Evolutionary conservation across 208 protist genomes (phyloP), one percentile per base, ranked within the genome.

Genomic region (Polymyxa betae): DNA sequence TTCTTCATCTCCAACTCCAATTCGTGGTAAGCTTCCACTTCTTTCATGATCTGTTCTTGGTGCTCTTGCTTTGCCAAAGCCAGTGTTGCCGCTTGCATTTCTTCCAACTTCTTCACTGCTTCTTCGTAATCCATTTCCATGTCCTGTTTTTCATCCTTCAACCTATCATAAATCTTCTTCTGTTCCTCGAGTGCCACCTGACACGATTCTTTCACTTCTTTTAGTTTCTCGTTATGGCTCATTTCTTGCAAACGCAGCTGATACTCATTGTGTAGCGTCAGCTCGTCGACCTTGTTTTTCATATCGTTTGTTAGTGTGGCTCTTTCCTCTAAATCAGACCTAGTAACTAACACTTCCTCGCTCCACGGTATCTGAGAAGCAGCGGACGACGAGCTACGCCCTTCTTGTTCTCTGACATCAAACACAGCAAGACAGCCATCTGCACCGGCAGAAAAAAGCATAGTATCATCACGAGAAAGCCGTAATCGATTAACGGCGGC

Each of bases 281-380:
- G 94, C 68, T 98, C 97, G 54, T 93, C 93, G 54, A 98, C 91
- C 45, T 98, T 96, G 92, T 88, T 90, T 49, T 93, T 92, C 32
- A 97, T 94, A 20, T 94, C 93, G 44, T 66, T 72, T 38, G 98
- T 94, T 38, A 91, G 89, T 68, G 88, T 91, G 44, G 96, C 95
- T 38, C 95, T 96, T 52, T 96, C 94, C 92, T 98, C 96, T 35
- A 98, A 94, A 89, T 98, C 97, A 46, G 92, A 92, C 88, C 95
- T 95, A 49, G 97, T 96, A 77, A 98, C 96, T 12, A 99, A 95
- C 45, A 98, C 93, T 93, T 99, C 96, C 52, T 96, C 97, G 24
- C 96, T 95, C 93, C 95, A 98, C 88, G 96, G n/a, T 52, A 93
- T 38, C 72, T 43, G 38, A 52, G 90, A 89, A 45, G 90, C 91